Evolutionary conservation across 2,329 filamentous ascomycete species (phyloP).

Genomic region (Tolypocladium album): DNA sequence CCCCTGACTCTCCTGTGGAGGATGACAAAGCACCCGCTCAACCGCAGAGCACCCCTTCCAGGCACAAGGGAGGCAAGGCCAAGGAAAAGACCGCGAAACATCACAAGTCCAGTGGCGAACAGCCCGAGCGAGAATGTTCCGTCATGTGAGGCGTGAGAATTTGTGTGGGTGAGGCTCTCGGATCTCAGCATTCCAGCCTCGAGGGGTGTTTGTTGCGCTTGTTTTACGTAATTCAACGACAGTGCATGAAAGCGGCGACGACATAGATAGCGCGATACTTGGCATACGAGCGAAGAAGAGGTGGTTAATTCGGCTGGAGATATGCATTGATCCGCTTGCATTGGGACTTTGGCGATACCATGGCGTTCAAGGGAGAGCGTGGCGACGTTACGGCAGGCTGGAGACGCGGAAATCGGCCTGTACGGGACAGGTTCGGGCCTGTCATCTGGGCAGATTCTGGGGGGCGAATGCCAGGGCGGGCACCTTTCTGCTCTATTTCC

Average conservation of each 20-base stretch:
- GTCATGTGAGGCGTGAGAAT: slow-evolving; percentile 27
- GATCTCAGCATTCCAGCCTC: neutral
- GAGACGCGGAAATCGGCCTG: neutral
- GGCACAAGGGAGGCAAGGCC: slow-evolving; percentile 23
- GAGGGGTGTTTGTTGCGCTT: neutral
- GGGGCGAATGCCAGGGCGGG: neutral
- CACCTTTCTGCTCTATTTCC: neutral
- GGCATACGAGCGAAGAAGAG: neutral
- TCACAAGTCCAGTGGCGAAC: slow-evolving; percentile 19
- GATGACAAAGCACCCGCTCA: slow-evolving; percentile 5
- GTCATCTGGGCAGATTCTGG: neutral
- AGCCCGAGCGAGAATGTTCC: slow-evolving; percentile 35
- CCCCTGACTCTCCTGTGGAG: slow-evolving; percentile 11
- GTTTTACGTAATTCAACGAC: neutral
- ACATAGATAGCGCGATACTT: neutral
- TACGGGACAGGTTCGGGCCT: neutral
- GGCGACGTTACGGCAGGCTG: neutral
- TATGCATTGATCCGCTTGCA: neutral
- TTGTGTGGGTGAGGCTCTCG: neutral
- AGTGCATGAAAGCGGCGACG: neutral
- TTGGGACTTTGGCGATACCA: slow-evolving; percentile 6
- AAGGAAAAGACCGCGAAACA: slow-evolving; percentile 26
- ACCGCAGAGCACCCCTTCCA: slow-evolving; percentile 11
- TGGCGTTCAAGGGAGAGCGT: slow-evolving; percentile 2
- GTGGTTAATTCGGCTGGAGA: neutral